Base-by-base conservation (phyloP, 2,329 filamentous ascomycete species). In the Parafenestella ontariensis region DNA sequence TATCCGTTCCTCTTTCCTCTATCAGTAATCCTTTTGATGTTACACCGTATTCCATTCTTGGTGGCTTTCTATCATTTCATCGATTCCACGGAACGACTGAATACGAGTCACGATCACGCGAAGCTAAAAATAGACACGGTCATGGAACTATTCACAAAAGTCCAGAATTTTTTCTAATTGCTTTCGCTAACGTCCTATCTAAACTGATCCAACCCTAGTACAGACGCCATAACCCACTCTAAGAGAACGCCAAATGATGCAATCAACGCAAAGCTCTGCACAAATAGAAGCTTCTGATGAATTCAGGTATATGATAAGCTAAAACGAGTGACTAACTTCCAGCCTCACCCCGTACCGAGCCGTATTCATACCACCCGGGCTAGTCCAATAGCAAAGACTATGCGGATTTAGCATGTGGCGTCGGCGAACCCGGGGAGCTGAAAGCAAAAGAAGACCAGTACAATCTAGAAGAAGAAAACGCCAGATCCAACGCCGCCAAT, bases 121-220 rank as follows among this genome's bases (percentile, higher is more conserved):
- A 17, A 18, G 33, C 59, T 61, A 61, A 59, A 61, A 61, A 59
- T 61, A 59, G 56, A 49, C 24, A 21, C 10, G 36, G n/a, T 41
- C 33, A 31, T 36, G 23, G 40, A 40, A 7, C 15, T 7, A 11
- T 21, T 21, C 10, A 24, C 11, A 3, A 7, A 43, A 43, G n/a
- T 18, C 23, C n/a, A 40, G 18, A 24, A 40, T 26, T 29, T 24
- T 49, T 33, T 26, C 21, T 46, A 15, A 21, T 24, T 18, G 41
- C 48, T 41, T 29, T 24, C 24, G 41, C 48, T 41, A 43, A 21
- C 18, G 31, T 23, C n/a, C 53, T 23, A 45, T 42, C 49, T 52
- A 48, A 24, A 39, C 49, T 42, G 6, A n/a, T 26, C 41, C 4
- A 26, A 54, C 28, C 45, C 31, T 54, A 48, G 29, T 42, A 26